Conservation (phyloP, 202 grass and related monocot species). For the Bolboschoenoplectus hybrid region DNA sequence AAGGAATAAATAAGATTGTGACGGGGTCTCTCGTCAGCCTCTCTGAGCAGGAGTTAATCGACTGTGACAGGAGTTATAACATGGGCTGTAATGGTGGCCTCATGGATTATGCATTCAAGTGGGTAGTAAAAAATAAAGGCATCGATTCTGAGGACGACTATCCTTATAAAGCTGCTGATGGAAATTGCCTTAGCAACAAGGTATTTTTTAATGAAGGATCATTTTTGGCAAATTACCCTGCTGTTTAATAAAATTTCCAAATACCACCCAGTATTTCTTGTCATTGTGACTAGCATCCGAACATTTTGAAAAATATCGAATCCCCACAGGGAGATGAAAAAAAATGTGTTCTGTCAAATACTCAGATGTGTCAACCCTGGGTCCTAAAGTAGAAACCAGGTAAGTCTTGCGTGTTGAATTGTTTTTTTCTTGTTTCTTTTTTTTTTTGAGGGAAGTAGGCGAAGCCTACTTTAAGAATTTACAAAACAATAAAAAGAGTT, state of each 20-base stretch:
- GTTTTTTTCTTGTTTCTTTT: no score
- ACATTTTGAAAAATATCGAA: background rate
- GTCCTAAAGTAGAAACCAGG: background rate
- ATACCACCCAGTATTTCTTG: background rate
- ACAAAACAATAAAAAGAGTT: no score
- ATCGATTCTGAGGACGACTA: constrained; percentile 90
- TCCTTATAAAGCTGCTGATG: constrained; percentile 61
- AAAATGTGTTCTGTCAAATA: background rate
- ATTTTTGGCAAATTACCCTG: background rate
- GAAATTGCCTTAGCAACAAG: constrained; percentile 77
- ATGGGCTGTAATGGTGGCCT: constrained; percentile 81
- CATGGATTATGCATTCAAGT: constrained; percentile 90
- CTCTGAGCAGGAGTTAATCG: constrained; percentile 85
- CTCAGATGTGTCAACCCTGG: background rate
- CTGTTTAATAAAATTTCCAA: background rate
- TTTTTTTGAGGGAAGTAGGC: background rate
- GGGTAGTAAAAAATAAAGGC: constrained; percentile 83
- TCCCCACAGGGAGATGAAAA: background rate
- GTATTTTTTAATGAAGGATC: constrained; percentile 40
- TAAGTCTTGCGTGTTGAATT: background rate
- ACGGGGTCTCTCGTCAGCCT: constrained; percentile 74
- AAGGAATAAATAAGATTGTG: constrained; percentile 97
- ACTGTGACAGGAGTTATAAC: constrained; percentile 88
- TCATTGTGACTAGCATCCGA: background rate
- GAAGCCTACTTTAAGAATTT: background rate